These are phyloP conservation scores for Bonia amplexicaulis DNA, from an alignment of 176 grass and related monocot genomes.

Conservation along the genomic window DNA sequence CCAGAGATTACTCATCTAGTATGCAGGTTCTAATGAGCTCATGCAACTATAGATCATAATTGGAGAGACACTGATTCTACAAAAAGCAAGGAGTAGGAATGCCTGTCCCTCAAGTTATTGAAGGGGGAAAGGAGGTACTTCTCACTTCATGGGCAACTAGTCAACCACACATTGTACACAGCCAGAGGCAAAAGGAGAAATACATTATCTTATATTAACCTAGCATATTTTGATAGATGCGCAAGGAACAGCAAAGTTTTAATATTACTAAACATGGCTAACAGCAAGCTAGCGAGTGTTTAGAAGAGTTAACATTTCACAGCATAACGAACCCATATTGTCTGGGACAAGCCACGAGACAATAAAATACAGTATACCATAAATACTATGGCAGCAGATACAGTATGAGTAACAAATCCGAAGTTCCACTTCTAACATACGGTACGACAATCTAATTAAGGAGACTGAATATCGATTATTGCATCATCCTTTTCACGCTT, in stretches of 20 bases:
- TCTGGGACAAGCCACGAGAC: neutral
- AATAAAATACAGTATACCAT: slow-evolving; percentile 42
- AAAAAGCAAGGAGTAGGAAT: neutral
- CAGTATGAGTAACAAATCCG: slow-evolving; percentile 32
- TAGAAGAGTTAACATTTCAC: neutral
- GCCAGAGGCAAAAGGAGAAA: neutral
- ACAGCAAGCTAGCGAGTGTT: neutral
- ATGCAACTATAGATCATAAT: neutral
- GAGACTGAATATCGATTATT: slow-evolving; percentile 35
- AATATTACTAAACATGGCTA: slow-evolving; percentile 19
- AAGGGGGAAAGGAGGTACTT: neutral
- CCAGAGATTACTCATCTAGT: neutral
- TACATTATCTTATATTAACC: neutral
- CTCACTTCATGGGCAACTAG: neutral
- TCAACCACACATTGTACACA: neutral
- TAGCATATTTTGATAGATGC: neutral
- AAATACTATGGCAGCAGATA: slow-evolving; percentile 37
- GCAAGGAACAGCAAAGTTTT: neutral
- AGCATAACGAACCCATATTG: slow-evolving; percentile 11
- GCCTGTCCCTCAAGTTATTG: neutral
- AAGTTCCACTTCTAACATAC: slow-evolving; percentile 30
- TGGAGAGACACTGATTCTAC: neutral
- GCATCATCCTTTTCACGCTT: slow-evolving; percentile 30
- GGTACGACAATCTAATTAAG: slow-evolving; percentile 32
- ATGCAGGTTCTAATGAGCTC: neutral